A percentile compares a stretch with the other conserved stretches of the same genome.
These are phyloP conservation scores for Biancaea sappan DNA, from an alignment of 306 rosid genomes.

Conservation along the genomic window DNA sequence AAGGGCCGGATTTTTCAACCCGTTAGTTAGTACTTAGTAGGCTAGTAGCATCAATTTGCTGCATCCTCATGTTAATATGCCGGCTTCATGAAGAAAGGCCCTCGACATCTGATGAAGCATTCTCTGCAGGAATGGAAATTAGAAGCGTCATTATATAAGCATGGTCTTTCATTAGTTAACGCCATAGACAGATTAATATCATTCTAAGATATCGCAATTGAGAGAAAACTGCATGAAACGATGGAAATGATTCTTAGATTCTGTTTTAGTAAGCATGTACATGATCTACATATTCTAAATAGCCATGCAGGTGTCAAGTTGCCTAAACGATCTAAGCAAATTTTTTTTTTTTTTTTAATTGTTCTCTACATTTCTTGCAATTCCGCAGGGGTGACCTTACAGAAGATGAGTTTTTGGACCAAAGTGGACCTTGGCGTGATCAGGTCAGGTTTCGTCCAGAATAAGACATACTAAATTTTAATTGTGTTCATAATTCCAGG, in stretches of 20 bases:
- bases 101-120: constrained; percentile 15
- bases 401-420: constrained; percentile 63
- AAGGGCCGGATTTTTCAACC: constrained; percentile 3
- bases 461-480: constrained; percentile 15
- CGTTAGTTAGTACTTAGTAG: too few species aligned
- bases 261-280: constrained; percentile 13
- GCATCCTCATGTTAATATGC: constrained; percentile 1
- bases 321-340: constrained; percentile 5
- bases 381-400: constrained; percentile 57
- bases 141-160: constrained; percentile 9
- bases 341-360: not conserved
- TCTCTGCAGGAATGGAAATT: constrained; percentile 18
- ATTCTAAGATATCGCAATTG: constrained; percentile 12
- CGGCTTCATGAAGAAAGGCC: constrained; percentile 21
- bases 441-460: constrained; percentile 58
- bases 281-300: constrained; percentile 18
- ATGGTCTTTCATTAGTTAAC: not conserved
- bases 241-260: constrained; percentile 19
- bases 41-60: not conserved
- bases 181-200: constrained; percentile 13
- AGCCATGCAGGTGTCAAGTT: not conserved
- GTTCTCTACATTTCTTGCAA: constrained; percentile 21
- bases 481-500: constrained; percentile 25
- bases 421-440: constrained; percentile 76
- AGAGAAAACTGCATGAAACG: constrained; percentile 20